Conservation (phyloP, 164 flowering plant species). For the Vitis amurensis region DNA sequence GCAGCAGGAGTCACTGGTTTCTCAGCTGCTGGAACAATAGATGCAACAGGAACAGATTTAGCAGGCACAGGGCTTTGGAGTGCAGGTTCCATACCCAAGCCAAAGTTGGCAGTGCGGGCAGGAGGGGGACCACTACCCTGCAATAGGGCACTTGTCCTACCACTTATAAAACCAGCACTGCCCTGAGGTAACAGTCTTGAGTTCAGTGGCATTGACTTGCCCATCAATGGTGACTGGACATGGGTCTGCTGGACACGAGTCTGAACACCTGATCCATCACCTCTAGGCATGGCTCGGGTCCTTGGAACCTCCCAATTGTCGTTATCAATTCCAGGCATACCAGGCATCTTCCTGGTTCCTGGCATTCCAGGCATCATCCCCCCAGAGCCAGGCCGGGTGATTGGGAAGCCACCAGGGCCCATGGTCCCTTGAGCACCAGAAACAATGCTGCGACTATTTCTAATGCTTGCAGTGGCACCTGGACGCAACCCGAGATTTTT, state of each 20-base stretch:
- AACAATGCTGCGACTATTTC: conserved; percentile 48
- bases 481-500: conserved; percentile 86
- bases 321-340: conserved; percentile 79
- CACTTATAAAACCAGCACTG: conserved; percentile 57
- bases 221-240: conserved; percentile 41
- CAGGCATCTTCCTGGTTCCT: conserved; percentile 85
- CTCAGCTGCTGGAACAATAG: conserved; percentile 31
- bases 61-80: conserved; percentile 29
- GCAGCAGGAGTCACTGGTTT: conserved; percentile 34
- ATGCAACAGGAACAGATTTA: conserved; percentile 27
- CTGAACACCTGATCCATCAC: conserved; percentile 37
- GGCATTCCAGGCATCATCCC: conserved; percentile 99
- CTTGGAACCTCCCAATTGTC: conserved; percentile 92
- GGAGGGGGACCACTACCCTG: conserved; percentile 56
- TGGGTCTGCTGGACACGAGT: conserved; percentile 30
- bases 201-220: conserved; percentile 49
- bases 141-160: conserved; percentile 68
- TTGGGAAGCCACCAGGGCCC: conserved; percentile 66
- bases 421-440: conserved; percentile 47
- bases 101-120: conserved; percentile 28
- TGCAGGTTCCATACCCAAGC: conserved; percentile 28
- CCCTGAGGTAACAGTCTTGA: conserved; percentile 76
- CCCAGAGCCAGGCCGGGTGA: conserved; percentile 75
- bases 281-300: conserved; percentile 58
- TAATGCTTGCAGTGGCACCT: conserved; percentile 79